These are phyloP conservation scores for Barbarea vulgaris DNA, from an alignment of 345 rosid genomes.

Conservation along the genomic window DNA sequence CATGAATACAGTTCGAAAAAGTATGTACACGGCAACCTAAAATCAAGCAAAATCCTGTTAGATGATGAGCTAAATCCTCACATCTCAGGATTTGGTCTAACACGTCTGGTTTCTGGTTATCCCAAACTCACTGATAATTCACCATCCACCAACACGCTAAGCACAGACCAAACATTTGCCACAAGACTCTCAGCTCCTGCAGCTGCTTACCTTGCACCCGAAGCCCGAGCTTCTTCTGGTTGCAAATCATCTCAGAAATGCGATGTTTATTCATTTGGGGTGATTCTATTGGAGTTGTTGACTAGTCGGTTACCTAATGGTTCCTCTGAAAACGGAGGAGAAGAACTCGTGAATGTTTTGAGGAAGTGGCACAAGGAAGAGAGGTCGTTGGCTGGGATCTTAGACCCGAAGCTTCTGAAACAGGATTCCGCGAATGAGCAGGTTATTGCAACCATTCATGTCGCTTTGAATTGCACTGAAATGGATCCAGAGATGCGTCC, in stretches of 20 bases:
- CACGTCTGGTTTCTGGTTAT: conserved; percentile 65
- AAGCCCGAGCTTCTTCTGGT: conserved; percentile 57
- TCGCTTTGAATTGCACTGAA: conserved; percentile 80
- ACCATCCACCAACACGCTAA: conserved; percentile 21
- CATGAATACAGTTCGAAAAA: conserved; percentile 78
- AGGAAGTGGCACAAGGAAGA: conserved; percentile 82
- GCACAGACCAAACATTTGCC: conserved; percentile 60
- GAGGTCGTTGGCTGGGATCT: conserved; percentile 72
- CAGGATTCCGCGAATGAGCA: conserved; percentile 76
- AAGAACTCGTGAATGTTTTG: conserved; percentile 75
- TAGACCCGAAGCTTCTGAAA: conserved; percentile 65
- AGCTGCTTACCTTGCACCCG: conserved; percentile 76
- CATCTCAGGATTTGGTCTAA: conserved; percentile 87
- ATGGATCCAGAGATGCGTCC: conserved; percentile 80
- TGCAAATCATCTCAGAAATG: conserved; percentile 73
- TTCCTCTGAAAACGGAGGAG: conserved; percentile 57
- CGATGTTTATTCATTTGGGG: conserved; percentile 86
- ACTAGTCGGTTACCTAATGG: conserved; percentile 81
- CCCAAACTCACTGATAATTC: conserved; percentile 48
- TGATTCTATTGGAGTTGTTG: conserved; percentile 74
- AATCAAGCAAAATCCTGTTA: conserved; percentile 80
- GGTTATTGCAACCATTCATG: conserved; percentile 68
- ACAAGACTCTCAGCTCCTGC: conserved; percentile 59
- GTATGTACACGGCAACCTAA: conserved; percentile 72
- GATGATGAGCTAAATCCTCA: conserved; percentile 71